Percentiles rank a stretch among this genome's conserved stretches.
phyloP scores from a whole-genome alignment of 352 stramenopile species.

The Globisporangium paroecandrum region DNA sequence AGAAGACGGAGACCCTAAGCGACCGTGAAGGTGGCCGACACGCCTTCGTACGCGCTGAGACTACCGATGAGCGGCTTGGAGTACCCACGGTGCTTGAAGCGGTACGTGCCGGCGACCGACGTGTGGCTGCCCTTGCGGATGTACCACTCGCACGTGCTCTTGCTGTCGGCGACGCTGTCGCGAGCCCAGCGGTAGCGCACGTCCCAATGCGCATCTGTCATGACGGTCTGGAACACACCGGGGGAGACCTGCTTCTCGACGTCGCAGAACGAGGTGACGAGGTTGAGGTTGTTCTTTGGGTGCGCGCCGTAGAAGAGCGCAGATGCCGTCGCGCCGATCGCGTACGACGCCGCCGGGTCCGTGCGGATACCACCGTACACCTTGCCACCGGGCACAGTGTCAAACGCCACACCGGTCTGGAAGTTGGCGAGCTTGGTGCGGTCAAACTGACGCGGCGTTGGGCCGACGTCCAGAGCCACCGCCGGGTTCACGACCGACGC shows the following conservation, averaged over 20 bases:
- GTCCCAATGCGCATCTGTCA: slow-evolving; percentile 58
- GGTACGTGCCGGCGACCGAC: slow-evolving; percentile 35
- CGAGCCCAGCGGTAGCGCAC: slow-evolving; percentile 41
- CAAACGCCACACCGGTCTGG: slow-evolving; percentile 37
- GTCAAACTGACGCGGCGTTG: slow-evolving; percentile 38
- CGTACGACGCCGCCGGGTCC: slow-evolving; percentile 25
- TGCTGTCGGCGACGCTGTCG: slow-evolving; percentile 30
- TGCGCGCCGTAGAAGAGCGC: slow-evolving; percentile 44
- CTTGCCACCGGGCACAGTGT: slow-evolving; percentile 22
- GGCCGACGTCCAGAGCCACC: slow-evolving; percentile 29
- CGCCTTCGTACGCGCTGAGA: slow-evolving; percentile 29
- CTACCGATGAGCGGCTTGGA: slow-evolving; percentile 32
- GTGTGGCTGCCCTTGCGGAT: slow-evolving; percentile 30
- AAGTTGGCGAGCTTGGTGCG: slow-evolving; percentile 28
- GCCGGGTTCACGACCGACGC: slow-evolving; percentile 26
- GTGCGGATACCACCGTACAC: slow-evolving; percentile 26
- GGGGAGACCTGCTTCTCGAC: slow-evolving; percentile 29
- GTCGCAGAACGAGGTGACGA: slow-evolving; percentile 47
- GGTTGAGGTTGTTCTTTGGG: slow-evolving; percentile 40
- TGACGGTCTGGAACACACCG: slow-evolving; percentile 26
- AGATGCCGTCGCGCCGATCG: slow-evolving; percentile 26
- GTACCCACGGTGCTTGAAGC: slow-evolving; percentile 43
- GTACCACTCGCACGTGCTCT: slow-evolving; percentile 44
- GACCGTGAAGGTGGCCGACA: slow-evolving; percentile 29
- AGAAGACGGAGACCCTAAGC: neutral